Evolutionary conservation across 805 yeast species (phyloP), one percentile per base, ranked within the genome.

Genomic region (Yarrowia divulgata): DNA sequence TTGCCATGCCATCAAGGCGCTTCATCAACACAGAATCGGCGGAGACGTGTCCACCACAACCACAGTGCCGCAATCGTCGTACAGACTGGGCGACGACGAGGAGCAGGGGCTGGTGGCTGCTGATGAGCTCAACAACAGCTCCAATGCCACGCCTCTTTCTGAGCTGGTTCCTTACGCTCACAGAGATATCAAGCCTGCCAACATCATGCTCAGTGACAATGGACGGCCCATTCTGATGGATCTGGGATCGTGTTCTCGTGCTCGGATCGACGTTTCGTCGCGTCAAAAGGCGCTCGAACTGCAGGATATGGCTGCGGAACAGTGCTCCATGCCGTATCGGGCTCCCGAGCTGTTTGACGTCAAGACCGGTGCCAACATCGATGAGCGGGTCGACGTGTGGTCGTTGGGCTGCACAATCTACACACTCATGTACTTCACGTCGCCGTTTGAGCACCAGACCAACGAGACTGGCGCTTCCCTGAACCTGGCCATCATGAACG

Each of bases 331-430:
- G 68, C 92, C 96, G 0, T 94, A 90, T 77, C 81, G 97, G 49
- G 97, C 98, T 0, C 98, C 98, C 0, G 98, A 93, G 75, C 81
- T 94, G 57, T 79, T 93, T 70, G 94, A 92, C 74, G 89, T 92
- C 46, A 86, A 85, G 54, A 84, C 91, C 0, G 88, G 89, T 50
- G 77, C 85, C n/a, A 78, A 78, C 7, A 82, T 93, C 55, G 87
- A 88, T 71, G 97, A 91, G 74, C 85, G 85, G 70, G 88, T 90
- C 4, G 98, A 93, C 77, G 86, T 94, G 34, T 93, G 98, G 98
- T 89, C 97, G 3, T 78, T 93, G 37, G 98, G 98, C 0, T 92
- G 97, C 75, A 82, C 92, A 1, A 76, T 92, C 18, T 93, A 90
- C 77, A 86, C 93, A 0, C 79, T 91, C 72, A 82, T 94, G 77